Percentiles rank a stretch among this genome's conserved stretches.
Evolutionary conservation across 2,329 filamentous ascomycete genomes (phyloP).

Genomic region (Trichoderma afroharzianum): DNA sequence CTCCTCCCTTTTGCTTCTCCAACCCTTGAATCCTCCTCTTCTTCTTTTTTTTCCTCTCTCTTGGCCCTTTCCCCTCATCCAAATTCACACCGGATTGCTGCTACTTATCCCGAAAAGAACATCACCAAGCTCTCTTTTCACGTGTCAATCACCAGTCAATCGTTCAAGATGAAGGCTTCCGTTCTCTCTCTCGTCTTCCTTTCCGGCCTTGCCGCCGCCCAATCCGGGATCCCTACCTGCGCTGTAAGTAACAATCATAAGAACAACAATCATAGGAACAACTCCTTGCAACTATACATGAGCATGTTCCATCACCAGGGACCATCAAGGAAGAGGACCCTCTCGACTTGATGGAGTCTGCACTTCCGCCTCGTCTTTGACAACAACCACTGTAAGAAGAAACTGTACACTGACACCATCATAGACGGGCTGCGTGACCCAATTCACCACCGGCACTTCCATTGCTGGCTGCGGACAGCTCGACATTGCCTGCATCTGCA

Average conservation of each 20-base stretch:
- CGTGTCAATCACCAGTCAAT: neutral
- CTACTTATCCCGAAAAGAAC: neutral
- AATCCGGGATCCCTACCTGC: conserved; percentile 34
- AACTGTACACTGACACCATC: neutral
- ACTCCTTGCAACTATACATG: neutral
- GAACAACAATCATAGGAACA: neutral
- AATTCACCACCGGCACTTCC: conserved; percentile 31
- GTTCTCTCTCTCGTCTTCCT: conserved; percentile 30
- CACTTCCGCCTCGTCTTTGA: neutral
- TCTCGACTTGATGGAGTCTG: neutral
- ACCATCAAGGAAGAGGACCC: neutral
- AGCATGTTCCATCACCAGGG: neutral
- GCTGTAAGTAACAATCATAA: conserved; percentile 35
- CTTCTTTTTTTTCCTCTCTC: neutral
- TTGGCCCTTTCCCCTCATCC: neutral
- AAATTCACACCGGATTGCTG: neutral
- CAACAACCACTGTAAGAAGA: neutral
- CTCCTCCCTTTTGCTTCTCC: neutral
- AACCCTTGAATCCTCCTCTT: neutral
- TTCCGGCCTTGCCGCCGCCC: conserved; percentile 34
- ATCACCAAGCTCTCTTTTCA: neutral
- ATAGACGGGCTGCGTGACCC: conserved; percentile 33
- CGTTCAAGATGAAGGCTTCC: conserved; percentile 35
- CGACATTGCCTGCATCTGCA: conserved; percentile 42
- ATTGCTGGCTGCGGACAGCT: conserved; percentile 38